A percentile compares a stretch with the other conserved stretches of the same genome.
phyloP scores from a whole-genome alignment of 306 rosid species.

The Fagus crenata region DNA sequence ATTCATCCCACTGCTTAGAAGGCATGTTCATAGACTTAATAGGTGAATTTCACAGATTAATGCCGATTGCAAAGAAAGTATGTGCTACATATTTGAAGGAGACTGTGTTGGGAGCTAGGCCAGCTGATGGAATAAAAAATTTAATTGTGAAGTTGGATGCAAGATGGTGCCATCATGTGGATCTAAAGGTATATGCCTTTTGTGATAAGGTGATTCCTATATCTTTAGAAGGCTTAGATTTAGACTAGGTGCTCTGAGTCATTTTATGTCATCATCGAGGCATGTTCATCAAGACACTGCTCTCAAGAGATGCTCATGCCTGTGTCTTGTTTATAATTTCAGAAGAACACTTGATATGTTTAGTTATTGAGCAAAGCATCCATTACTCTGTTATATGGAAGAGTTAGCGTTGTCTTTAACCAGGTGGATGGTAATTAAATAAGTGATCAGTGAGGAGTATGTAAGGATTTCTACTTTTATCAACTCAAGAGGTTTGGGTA shows the following conservation, averaged over 20 bases:
- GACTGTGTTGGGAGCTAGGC: background rate
- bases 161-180: background rate
- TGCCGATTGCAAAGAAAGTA: background rate
- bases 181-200: background rate
- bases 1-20: background rate
- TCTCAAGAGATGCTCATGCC: background rate
- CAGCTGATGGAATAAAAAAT: background rate
- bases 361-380: background rate
- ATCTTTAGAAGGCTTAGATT: background rate
- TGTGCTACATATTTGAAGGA: background rate
- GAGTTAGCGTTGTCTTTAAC: background rate
- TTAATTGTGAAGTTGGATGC: background rate
- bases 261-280: background rate
- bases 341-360: background rate
- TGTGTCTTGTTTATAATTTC: background rate
- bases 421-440: background rate
- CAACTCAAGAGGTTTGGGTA: background rate
- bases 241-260: background rate
- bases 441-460: background rate
- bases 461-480: background rate
- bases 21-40: background rate
- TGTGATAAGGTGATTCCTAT: background rate
- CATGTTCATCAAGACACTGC: background rate
- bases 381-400: background rate
- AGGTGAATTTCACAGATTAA: background rate